Percentiles rank a stretch among this genome's conserved stretches.
Conservation (phyloP, 1,284 basidiomycete genomes). For the Irpex rosettiformis region DNA sequence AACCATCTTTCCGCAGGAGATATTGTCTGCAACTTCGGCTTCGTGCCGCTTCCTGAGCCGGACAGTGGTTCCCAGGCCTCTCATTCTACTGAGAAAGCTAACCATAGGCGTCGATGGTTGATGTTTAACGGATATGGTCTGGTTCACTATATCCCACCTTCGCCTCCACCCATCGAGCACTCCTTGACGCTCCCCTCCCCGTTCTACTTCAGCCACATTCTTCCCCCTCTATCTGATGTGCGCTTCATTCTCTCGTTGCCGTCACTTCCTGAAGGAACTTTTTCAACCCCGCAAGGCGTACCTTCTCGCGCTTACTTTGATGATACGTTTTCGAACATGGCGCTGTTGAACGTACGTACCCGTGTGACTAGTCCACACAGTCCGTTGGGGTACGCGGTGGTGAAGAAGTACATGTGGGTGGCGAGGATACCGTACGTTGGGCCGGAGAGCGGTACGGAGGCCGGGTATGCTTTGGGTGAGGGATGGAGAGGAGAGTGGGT, state of each 20-base stretch:
- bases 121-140: constrained; percentile 61
- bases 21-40: constrained; percentile 74
- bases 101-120: constrained; percentile 47
- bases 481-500: constrained; percentile 77
- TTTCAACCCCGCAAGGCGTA: constrained; percentile 7
- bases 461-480: constrained; percentile 44
- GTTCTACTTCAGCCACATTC: constrained; percentile 67
- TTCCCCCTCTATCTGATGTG: constrained; percentile 46
- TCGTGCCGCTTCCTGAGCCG: constrained; percentile 46
- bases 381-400: constrained; percentile 50
- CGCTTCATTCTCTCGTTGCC: constrained; percentile 43
- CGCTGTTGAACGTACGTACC: constrained; percentile 38
- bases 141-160: constrained; percentile 51
- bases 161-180: constrained; percentile 47
- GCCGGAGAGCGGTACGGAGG: constrained; percentile 25
- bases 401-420: constrained; percentile 60
- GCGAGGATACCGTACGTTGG: constrained; percentile 46
- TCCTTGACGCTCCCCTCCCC: constrained; percentile 64
- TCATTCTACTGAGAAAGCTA: background rate
- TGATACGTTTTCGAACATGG: constrained; percentile 34
- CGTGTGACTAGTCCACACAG: constrained; percentile 56
- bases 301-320: constrained; percentile 17
- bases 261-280: constrained; percentile 32
- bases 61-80: constrained; percentile 20
- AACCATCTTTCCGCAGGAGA: constrained; percentile 68